phyloP scores from a whole-genome alignment of 345 rosid genomes.

The Eutrema japonicum region DNA sequence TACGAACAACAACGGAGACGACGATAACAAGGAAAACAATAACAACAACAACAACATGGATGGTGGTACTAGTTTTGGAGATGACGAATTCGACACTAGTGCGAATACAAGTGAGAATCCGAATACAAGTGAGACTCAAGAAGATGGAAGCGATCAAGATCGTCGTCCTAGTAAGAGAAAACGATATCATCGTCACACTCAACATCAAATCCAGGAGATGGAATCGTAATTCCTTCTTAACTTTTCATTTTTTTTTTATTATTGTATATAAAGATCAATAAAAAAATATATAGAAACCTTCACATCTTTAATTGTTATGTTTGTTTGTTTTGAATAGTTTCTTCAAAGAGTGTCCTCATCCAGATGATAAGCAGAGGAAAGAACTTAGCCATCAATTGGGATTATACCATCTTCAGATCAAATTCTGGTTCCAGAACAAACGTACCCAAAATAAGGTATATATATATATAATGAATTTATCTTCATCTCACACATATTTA shows the following conservation, averaged over 20 bases:
- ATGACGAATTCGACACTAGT: conserved; percentile 34
- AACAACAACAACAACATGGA: background rate
- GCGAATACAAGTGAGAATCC: conserved; percentile 61
- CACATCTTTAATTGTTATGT: background rate
- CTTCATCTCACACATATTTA: background rate
- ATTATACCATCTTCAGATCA: conserved; percentile 82
- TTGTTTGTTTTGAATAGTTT: conserved; percentile 40
- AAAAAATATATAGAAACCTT: conserved; percentile 2
- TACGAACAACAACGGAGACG: conserved; percentile 7
- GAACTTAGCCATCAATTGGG: conserved; percentile 79
- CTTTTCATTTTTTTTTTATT: background rate
- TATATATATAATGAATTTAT: background rate
- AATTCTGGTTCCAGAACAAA: conserved; percentile 98
- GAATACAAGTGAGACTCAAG: conserved; percentile 66
- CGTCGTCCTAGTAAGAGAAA: conserved; percentile 64
- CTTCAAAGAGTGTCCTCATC: conserved; percentile 91
- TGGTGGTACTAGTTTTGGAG: background rate
- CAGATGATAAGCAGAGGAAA: conserved; percentile 91
- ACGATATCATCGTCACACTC: conserved; percentile 87
- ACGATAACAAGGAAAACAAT: background rate
- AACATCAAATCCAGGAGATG: conserved; percentile 88
- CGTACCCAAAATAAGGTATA: conserved; percentile 97
- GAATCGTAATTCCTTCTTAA: conserved; percentile 59
- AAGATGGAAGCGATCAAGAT: conserved; percentile 61
- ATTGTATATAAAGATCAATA: background rate